Base-by-base conservation (phyloP, 805 yeast genomes). In the Nakazawaea ambrosiae region DNA sequence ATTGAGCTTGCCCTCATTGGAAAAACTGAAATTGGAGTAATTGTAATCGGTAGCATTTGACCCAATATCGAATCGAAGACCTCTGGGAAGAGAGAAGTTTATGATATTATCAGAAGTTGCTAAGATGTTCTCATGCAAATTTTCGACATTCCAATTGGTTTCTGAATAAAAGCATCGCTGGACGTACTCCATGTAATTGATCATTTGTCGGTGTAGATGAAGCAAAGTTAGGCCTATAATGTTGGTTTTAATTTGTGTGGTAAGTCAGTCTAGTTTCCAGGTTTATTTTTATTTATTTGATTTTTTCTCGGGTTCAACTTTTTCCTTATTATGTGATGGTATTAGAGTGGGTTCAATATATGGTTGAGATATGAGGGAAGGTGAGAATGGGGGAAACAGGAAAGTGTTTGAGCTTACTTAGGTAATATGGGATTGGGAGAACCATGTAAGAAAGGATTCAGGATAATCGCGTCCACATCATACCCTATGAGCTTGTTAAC, bases 131-230 rank as follows among this genome's bases (percentile, higher is more conserved):
- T 87, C 81, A 51, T 82, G 87, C 25, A 83, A 71, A 55, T 82
- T 82, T 45, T 84, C 86, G 40, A 75, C 73, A 48, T 80, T 77
- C 97, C 97, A 89, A 4, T 70, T 70, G 1, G 94, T 78, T 18
- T 81, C 56, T 27, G 65, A 58, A 55, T 81, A 74, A 60, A 84
- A 90, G 47, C 84, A 73, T 57, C 72, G 68, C 48, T 81, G 80
- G 23, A 90, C 73, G 56, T 81, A 82, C 49, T 90, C 96, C 95
- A 90, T 87, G 61, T 83, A 89, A 30, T 75, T 71, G 44, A 78
- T 65, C 96, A 87, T 87, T 30, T 33, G 36, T 16, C 9, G 10
- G 11, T 17, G 10, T 26, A 7, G 22, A 10, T 15, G 9, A 4
- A 14, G 12, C 8, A 12, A 23, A 12, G 26, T 12, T 23, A 9